Base-by-base conservation (phyloP, 1,284 basidiomycete genomes). In the Malassezia vespertilionis region DNA sequence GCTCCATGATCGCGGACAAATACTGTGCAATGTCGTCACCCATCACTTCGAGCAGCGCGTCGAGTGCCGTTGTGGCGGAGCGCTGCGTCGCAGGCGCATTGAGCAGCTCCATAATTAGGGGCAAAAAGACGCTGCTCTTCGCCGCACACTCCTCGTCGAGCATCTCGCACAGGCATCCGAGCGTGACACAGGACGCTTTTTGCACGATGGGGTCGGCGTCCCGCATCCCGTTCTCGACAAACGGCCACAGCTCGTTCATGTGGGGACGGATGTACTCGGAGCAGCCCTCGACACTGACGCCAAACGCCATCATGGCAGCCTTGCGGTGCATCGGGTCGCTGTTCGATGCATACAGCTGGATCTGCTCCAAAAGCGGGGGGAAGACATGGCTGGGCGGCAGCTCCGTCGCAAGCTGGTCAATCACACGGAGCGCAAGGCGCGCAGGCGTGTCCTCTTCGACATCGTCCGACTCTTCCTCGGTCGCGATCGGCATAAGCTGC, bases 121-220 rank as follows among this genome's bases (percentile, higher is more conserved):
- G 93, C 48, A 99, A 79, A 41, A 97, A 80, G 46, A 82, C 77
- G 9, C 77, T 76, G 74, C 97, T 93, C 67, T 83, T 83, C 32
- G 81, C 76, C 20, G 82, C 81, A 67, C 87, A 91, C 63, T 93
- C 87, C 38, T 95, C 91, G 60, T 91, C 87, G 22, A 97, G 77
- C 86, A 89, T 95, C 74, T 99, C 93, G 71, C 91, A 96, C 44
- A 97, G 75, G 74, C 91, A 97, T 68, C 87, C 88, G 52, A 97
- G 82, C 33, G 89, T 86, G 53, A 91, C 81, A 72, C 91, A 96
- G 14, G 87, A 84, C 4, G 91, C 91, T 72, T 91, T 93, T 65
- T 91, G 80, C 39, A 97, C 93, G 24, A 80, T 78, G 14, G 83
- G 76, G 65, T 96, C 86, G 30, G 73, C 71, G 69, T 97, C 93